Evolutionary conservation across 805 yeast species (phyloP), one percentile per base, ranked within the genome.

Genomic region (Zygotorulaspora chibaensis): DNA sequence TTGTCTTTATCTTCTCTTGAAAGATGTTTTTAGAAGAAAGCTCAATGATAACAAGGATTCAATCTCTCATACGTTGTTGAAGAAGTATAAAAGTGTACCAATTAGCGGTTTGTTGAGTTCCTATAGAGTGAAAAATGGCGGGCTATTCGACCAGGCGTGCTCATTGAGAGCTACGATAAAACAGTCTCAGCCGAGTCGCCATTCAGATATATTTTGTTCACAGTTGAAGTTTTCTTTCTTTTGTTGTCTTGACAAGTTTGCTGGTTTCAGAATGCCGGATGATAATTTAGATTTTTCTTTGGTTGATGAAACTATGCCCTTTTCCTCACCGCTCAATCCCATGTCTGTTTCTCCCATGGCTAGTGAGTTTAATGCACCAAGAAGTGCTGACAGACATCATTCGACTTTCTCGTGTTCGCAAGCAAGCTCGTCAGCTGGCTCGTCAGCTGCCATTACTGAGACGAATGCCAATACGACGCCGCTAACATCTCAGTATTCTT

Each of bases 51-150:
- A 42, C 16, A 50, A 40, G 20, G 42, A 40, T 3, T 11, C 42
- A 17, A 46, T 55, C 2, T 55, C 60, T 8, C 39, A 42, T 28
- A 55, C 55, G 5, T 35, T 61, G 11, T 28, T 53, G 25, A 56
- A 57, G 29, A 62, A 62, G 43, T 61, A 58, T 38, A 47, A 52
- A 20, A 42, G 42, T 13, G 38, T 49, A 17, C 54, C 55, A 1
- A 40, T 58, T 16, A 42, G 37, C 30, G 17, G 42, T 8, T 38
- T 52, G 40, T 18, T 60, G 25, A 35, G 37, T 6, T 9, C 23
- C 4, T 59, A 56, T 36, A 48, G 46, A 23, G 39, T 40, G 4
- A 35, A 49, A 3, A 57, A 59, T 37, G 45, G 47, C 2, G 56
- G 52, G 17, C 28, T 48, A 4, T 57, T 50, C 36, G 43, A 49